These are phyloP conservation scores for Hortiboletus flavorubellus DNA, from an alignment of 768 basidiomycete species.

Conservation along the genomic window DNA sequence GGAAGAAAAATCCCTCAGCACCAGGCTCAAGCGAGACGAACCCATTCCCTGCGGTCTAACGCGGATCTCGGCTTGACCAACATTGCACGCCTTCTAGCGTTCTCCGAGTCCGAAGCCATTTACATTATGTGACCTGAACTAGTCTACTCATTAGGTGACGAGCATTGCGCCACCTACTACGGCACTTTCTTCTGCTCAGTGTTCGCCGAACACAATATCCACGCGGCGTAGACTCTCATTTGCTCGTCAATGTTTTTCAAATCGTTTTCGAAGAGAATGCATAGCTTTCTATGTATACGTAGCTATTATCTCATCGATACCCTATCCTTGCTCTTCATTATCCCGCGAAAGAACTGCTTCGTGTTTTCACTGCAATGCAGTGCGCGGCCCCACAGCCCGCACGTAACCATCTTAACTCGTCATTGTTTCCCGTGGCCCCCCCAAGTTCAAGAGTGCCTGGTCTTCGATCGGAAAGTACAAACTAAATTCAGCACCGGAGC, in stretches of 20 bases:
- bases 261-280: not conserved
- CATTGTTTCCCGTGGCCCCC: not conserved
- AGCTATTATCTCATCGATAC: not conserved
- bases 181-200: no score
- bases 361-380: not conserved
- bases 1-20: conserved; percentile 75
- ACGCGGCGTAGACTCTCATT: not conserved
- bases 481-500: no score
- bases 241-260: not conserved
- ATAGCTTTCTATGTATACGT: not conserved
- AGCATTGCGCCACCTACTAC: no score
- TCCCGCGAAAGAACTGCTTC: not conserved
- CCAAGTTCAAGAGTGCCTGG: not conserved
- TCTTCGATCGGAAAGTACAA: not conserved
- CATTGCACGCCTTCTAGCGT: no score
- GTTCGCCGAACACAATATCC: no score
- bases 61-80: no score
- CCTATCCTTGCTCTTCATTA: no score
- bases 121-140: no score
- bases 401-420: not conserved
- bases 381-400: not conserved
- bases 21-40: conserved; percentile 97
- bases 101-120: no score
- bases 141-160: no score
- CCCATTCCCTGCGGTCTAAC: conserved; percentile 79